Evolutionary conservation across 2,329 filamentous ascomycete species (phyloP).

Genomic region (Xenoacremonium recifei): DNA sequence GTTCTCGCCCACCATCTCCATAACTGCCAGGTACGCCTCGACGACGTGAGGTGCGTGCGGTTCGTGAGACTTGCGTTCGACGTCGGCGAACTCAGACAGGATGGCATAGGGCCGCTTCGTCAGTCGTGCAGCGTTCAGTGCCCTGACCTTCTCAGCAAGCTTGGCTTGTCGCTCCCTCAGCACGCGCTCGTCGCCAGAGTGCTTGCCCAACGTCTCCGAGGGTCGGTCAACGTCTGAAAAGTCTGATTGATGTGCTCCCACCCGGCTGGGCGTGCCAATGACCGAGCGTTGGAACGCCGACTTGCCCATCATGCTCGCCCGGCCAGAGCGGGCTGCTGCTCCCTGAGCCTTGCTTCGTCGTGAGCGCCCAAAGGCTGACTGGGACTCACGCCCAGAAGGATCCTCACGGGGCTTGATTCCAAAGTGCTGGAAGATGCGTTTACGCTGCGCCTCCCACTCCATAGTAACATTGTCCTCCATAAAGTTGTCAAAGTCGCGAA

Average conservation of each 20-base stretch:
- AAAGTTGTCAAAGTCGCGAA: constrained; percentile 89
- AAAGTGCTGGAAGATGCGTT: constrained; percentile 94
- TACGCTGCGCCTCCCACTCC: constrained; percentile 93
- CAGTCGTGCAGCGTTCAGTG: constrained; percentile 72
- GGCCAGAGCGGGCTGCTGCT: constrained; percentile 55
- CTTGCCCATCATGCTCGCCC: constrained; percentile 47
- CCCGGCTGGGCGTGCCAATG: constrained; percentile 74
- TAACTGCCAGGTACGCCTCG: constrained; percentile 79
- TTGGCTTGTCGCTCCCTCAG: constrained; percentile 80
- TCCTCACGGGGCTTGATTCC: constrained; percentile 69
- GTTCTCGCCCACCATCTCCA: constrained; percentile 75
- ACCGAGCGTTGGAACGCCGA: constrained; percentile 79
- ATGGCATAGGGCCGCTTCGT: constrained; percentile 69
- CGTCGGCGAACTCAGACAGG: constrained; percentile 70
- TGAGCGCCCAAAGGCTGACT: constrained; percentile 60
- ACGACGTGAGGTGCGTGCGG: constrained; percentile 72
- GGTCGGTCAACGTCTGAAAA: constrained; percentile 69
- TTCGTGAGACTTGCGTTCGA: constrained; percentile 69
- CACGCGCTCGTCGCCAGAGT: constrained; percentile 66
- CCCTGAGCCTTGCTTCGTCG: constrained; percentile 48
- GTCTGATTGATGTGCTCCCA: constrained; percentile 61
- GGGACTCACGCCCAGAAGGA: constrained; percentile 43
- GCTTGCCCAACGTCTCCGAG: constrained; percentile 44
- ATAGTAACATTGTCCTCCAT: constrained; percentile 92
- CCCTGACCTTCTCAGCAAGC: constrained; percentile 76